Evolutionary conservation across 805 yeast genomes (phyloP).

Genomic region (Pichia cabralensis): DNA sequence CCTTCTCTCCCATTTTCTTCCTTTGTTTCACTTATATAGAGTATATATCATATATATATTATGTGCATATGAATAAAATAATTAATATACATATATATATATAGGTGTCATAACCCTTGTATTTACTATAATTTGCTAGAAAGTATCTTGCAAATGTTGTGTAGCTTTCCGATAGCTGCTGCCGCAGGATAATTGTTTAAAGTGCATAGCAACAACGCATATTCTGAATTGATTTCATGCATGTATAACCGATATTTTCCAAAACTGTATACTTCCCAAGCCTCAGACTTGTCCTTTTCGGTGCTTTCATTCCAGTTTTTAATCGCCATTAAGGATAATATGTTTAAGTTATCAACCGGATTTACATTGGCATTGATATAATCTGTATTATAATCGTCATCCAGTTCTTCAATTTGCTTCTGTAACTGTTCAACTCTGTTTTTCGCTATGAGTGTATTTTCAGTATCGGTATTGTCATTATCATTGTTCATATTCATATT

Average conservation of each 20-base stretch:
- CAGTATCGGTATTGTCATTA: neutral
- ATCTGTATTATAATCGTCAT: conserved; percentile 14
- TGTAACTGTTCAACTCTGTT: conserved; percentile 7
- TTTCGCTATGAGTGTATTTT: neutral
- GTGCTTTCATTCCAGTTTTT: conserved; percentile 19
- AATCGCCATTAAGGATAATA: conserved; percentile 21
- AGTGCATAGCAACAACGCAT: conserved; percentile 22
- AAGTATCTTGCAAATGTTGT: conserved; percentile 7
- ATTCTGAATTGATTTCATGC: conserved; percentile 15
- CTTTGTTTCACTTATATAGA: too few relatives aligned
- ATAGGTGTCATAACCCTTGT: too few relatives aligned
- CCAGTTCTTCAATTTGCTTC: conserved; percentile 9
- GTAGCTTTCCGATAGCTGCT: conserved; percentile 21
- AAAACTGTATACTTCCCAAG: conserved; percentile 22
- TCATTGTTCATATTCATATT: neutral
- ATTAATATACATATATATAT: too few relatives aligned
- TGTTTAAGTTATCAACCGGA: conserved; percentile 24
- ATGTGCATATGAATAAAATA: too few relatives aligned
- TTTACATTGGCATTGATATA: conserved; percentile 21
- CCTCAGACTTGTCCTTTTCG: neutral
- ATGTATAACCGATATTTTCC: conserved; percentile 16
- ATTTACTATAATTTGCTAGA: conserved; percentile 1
- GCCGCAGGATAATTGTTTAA: conserved; percentile 21
- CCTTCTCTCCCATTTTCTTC: too few relatives aligned
- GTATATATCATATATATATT: too few relatives aligned